Evolutionary conservation across 108 stramenopile genomes (phyloP), one percentile per base, ranked within the genome.

Genomic region (Conticribra weissflogii): DNA sequence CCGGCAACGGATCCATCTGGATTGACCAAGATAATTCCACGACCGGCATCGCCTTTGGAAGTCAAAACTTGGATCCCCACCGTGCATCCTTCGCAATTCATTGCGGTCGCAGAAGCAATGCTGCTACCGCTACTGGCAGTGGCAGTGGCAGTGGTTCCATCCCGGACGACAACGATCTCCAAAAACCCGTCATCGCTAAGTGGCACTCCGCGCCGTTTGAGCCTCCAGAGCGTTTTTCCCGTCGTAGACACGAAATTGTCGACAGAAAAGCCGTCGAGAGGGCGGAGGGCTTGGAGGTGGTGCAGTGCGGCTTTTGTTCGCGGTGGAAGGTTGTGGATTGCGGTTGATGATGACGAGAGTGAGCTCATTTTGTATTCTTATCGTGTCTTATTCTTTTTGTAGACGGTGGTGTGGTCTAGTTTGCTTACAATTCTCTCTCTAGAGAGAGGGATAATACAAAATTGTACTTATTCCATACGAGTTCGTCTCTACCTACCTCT

Each of bases 21-120:
- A 25, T 80, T 59, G 9, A 68, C 67, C 27, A 68, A 32, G 30
- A 68, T 55, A 3, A 68, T 34, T 22, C 67, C 67, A 5, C 63
- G 50, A 52, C 27, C 63, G 3, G 41, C 46, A 17, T 66, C 36
- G 36, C 36, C 36, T 9, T 41, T 41, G 36, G 36, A 41, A 9
- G 36, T 41, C 36, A 41, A 41, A 41, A 9, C 36, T 41, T 41
- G 36, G 12, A 41, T 41, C 12, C 36, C 36, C 36, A 41, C 36
- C 8, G 12, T 41, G 36, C 36, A 12, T 12, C 5, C 5, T 41
- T 12, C 36, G n/a, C n/a, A n/a, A 41, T 41, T 41, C 36, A 41
- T 41, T 41, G n/a, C n/a, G n/a, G n/a, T n/a, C n/a, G n/a, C n/a
- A n/a, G n/a, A n/a, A n/a, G n/a, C n/a, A n/a, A n/a, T n/a, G n/a